Percentiles rank a stretch among this genome's conserved stretches.
These are phyloP conservation scores for Jimgerdemannia flammicorona DNA, from an alignment of 192 early-diverging fungal species.

Conservation along the genomic window DNA sequence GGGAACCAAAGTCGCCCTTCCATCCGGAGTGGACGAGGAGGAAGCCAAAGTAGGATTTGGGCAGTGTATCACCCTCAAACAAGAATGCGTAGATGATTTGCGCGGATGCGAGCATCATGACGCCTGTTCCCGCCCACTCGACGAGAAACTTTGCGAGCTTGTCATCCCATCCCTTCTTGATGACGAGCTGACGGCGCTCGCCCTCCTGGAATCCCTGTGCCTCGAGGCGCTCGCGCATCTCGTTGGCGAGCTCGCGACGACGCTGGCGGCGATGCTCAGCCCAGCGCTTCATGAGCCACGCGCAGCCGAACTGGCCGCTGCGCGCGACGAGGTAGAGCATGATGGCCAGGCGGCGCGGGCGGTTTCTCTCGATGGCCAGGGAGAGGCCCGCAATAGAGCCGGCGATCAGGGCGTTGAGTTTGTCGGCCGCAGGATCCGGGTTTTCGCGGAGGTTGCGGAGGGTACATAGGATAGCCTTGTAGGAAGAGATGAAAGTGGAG, in stretches of 20 bases:
- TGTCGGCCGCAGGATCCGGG: conserved; percentile 37
- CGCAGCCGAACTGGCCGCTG: conserved; percentile 55
- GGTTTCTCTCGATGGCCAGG: conserved; percentile 55
- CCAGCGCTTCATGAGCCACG: conserved; percentile 62
- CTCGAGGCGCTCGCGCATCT: conserved; percentile 13
- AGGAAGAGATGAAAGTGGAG: conserved; percentile 55
- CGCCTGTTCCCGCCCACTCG: conserved; percentile 30
- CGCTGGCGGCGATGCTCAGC: conserved; percentile 28
- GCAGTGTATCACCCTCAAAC: conserved; percentile 52
- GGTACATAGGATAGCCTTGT: conserved; percentile 60
- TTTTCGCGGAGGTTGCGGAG: conserved; percentile 45
- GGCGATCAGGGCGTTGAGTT: conserved; percentile 61
- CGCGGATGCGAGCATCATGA: conserved; percentile 45
- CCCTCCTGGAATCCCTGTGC: conserved; percentile 9
- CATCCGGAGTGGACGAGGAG: conserved; percentile 43
- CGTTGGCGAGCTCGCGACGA: conserved; percentile 12
- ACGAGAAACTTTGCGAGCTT: conserved; percentile 35
- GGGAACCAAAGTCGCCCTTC: conserved; percentile 35
- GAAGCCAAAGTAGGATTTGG: conserved; percentile 54
- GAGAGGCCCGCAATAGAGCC: conserved; percentile 59
- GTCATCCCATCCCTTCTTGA: conserved; percentile 38
- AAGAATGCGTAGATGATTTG: conserved; percentile 49
- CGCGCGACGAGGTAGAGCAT: conserved; percentile 63
- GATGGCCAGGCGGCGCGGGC: conserved; percentile 54
- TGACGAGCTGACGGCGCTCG: conserved; percentile 8